Percentiles rank a stretch among this genome's conserved stretches.
phyloP scores from a whole-genome alignment of 805 yeast species.

The Suhomyces xylopsoci region DNA sequence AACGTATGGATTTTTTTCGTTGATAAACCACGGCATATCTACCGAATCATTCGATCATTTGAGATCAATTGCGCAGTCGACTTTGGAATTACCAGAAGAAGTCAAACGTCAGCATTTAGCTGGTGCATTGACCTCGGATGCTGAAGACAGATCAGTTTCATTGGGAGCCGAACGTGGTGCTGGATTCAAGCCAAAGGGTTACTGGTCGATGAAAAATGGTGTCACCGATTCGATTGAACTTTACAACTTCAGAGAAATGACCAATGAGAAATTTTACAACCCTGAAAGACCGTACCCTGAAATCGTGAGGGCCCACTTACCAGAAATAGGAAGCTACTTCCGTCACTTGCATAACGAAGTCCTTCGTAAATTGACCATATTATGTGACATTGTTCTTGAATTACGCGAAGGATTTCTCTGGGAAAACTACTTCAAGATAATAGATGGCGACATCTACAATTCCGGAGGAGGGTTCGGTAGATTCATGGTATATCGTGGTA shows the following conservation, averaged over 20 bases:
- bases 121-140: conserved; percentile 34
- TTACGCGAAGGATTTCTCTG: conserved; percentile 27
- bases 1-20: conserved; percentile 43
- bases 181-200: conserved; percentile 29
- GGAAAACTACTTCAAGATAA: conserved; percentile 26
- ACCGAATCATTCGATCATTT: conserved; percentile 30
- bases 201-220: conserved; percentile 30
- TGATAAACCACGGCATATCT: conserved; percentile 41
- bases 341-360: conserved; percentile 19
- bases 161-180: conserved; percentile 30
- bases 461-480: conserved; percentile 30
- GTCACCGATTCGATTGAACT: conserved; percentile 27
- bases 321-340: conserved; percentile 22
- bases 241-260: conserved; percentile 26
- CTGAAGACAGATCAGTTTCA: conserved; percentile 23
- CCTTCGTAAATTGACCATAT: conserved; percentile 20
- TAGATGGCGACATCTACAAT: conserved; percentile 19
- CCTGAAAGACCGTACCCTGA: conserved; percentile 22
- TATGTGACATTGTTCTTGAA: conserved; percentile 27
- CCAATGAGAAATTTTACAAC: conserved; percentile 20
- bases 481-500: conserved; percentile 26
- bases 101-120: conserved; percentile 37
- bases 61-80: conserved; percentile 39
- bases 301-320: conserved; percentile 19
- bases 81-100: conserved; percentile 40